Evolutionary conservation across 129 eudicot species (phyloP).

Genomic region (Centrapalus pauciflorus): DNA sequence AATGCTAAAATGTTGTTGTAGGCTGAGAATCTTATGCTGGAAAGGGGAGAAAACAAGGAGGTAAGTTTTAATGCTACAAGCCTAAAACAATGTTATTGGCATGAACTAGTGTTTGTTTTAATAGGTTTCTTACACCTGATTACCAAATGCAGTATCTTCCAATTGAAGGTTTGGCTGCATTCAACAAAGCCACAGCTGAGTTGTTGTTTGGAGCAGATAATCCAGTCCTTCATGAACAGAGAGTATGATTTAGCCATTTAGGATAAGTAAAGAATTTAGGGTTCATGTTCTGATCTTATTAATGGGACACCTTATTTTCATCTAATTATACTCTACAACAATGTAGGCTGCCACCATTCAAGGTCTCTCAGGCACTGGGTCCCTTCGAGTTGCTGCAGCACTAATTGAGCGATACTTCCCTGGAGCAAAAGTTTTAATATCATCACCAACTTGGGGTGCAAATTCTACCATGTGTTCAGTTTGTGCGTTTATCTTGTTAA

Average conservation of each 20-base stretch:
- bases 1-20: conserved; percentile 24
- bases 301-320: not conserved
- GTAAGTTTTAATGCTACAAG: conserved; percentile 32
- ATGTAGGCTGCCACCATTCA: conserved; percentile 93
- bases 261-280: not conserved
- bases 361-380: conserved; percentile 99
- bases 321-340: not conserved
- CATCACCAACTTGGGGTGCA: conserved; percentile 98
- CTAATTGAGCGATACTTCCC: conserved; percentile 92
- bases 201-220: conserved; percentile 89
- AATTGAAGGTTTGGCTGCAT: conserved; percentile 98
- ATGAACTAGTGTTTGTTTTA: conserved; percentile 1
- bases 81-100: not conserved
- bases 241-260: conserved; percentile 38
- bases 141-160: conserved; percentile 80
- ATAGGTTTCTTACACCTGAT: conserved; percentile 8
- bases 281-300: not conserved
- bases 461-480: conserved; percentile 1
- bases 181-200: conserved; percentile 93
- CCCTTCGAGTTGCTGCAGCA: conserved; percentile 97
- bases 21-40: conserved; percentile 96
- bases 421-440: conserved; percentile 84
- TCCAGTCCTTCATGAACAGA: conserved; percentile 62
- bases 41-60: conserved; percentile 97
- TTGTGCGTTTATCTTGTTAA: conserved; percentile 2